Conservation (phyloP, 2,329 filamentous ascomycete genomes). For the Kalmusia sp. region DNA sequence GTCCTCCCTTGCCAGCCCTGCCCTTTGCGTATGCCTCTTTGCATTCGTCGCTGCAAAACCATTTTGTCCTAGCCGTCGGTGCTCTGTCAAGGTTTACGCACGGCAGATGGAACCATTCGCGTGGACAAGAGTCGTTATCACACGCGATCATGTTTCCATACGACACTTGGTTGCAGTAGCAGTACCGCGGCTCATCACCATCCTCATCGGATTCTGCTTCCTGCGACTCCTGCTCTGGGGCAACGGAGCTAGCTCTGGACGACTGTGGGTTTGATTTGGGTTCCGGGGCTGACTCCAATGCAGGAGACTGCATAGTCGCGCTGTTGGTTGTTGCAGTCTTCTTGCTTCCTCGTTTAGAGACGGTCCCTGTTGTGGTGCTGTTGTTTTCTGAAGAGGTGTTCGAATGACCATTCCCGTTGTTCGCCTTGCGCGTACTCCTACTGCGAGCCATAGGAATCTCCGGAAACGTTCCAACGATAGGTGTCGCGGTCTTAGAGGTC, state of each 20-base stretch:
- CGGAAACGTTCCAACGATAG: constrained; percentile 52
- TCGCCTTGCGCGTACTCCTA: constrained; percentile 51
- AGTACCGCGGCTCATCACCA: constrained; percentile 65
- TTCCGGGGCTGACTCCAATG: constrained; percentile 28
- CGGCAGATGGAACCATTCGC: constrained; percentile 73
- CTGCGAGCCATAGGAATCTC: constrained; percentile 50
- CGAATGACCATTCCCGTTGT: constrained; percentile 43
- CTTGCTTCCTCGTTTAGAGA: constrained; percentile 47
- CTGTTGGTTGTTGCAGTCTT: constrained; percentile 34
- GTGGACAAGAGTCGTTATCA: constrained; percentile 68
- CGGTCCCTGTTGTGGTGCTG: constrained; percentile 39
- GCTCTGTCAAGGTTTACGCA: constrained; percentile 68
- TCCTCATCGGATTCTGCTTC: constrained; percentile 48
- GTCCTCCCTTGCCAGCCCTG: constrained; percentile 41
- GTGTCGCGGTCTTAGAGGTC: constrained; percentile 57
- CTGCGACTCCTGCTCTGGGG: constrained; percentile 41
- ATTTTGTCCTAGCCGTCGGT: constrained; percentile 54
- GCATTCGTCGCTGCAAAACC: constrained; percentile 50
- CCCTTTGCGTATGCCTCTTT: constrained; percentile 37
- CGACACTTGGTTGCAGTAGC: constrained; percentile 69
- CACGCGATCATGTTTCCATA: constrained; percentile 74
- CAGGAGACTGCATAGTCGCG: constrained; percentile 35
- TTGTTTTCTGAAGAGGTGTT: constrained; percentile 50
- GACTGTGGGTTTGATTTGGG: constrained; percentile 41
- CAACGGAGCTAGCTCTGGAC: constrained; percentile 39